Evolutionary conservation across 1,284 basidiomycete species (phyloP).

Genomic region (Coniophora puteana): DNA sequence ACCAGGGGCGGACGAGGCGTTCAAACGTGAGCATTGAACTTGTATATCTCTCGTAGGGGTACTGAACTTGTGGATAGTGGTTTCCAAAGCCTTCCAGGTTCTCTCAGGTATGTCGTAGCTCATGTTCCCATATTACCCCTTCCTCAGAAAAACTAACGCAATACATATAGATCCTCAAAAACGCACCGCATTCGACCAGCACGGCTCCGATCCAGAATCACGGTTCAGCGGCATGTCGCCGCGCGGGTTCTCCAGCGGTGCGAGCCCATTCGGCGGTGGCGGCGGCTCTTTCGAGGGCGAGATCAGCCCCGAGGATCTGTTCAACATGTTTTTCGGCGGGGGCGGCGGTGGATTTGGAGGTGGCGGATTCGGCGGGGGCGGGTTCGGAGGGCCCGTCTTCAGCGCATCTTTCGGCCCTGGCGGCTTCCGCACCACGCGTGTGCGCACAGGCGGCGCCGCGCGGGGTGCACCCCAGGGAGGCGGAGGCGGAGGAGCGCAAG

Average conservation of each 20-base stretch:
- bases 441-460: constrained; percentile 37
- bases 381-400: constrained; percentile 58
- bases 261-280: constrained; percentile 48
- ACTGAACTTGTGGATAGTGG: constrained; percentile 56
- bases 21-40: constrained; percentile 76
- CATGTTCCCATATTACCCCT: constrained; percentile 3
- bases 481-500: constrained; percentile 28
- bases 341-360: constrained; percentile 45
- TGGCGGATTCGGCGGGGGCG: constrained; percentile 36
- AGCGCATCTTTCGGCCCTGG: constrained; percentile 72
- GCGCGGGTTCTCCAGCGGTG: constrained; percentile 43
- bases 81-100: constrained; percentile 97
- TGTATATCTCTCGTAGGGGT: constrained; percentile 1
- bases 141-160: background rate
- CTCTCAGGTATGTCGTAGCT: constrained; percentile 59
- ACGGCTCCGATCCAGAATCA: constrained; percentile 84
- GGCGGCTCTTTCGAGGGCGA: constrained; percentile 73
- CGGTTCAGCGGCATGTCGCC: constrained; percentile 69
- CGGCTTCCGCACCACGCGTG: constrained; percentile 68
- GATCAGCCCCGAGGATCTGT: constrained; percentile 92
- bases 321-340: constrained; percentile 97
- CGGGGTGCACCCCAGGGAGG: constrained; percentile 27
- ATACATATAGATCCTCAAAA: constrained; percentile 75
- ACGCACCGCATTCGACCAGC: constrained; percentile 84
- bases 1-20: constrained; percentile 97